Base-by-base conservation (phyloP, 2,329 filamentous ascomycete species). In the Neopestalotiopsis clavispora region DNA sequence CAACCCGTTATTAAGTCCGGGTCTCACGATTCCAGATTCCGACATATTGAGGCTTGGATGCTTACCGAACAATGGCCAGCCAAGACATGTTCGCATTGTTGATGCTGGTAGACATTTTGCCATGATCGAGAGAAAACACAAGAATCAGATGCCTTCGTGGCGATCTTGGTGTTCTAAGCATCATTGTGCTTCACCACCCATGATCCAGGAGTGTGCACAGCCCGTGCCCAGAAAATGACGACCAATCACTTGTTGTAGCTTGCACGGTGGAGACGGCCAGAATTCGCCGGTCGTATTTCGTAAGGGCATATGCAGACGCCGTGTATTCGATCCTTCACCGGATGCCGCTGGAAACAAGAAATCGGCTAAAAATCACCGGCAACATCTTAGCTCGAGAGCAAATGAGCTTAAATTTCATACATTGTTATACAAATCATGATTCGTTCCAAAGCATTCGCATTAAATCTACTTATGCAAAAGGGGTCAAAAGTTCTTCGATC, bases 171-270 rank as follows among this genome's bases (percentile, higher is more conserved):
- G 61, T 56, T 61, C 28, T 61, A 68, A 52, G 56, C 61, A 68
- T 68, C 61, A 65, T 68, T 45, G n/a, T 14, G 30, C 58, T 23
- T 56, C 20, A 45, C 3, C 32, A 30, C 9, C 40, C 30, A 28
- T 17, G 32, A 32, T 40, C 1, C 63, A 10, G 13, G 42, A 40
- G 17, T 63, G 13, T 63, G 52, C 67, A 68, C 61, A 68, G 61
- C 67, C 67, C 12, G 10, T 49, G 67, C 67, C 67, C 52, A 68
- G 67, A 34, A 12, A 40, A n/a, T 30, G 30, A 13, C 64, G 14
- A 56, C 67, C 61, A 68, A 68, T 68, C 61, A 68, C 23, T 17
- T 13, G 45, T 7, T 23, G 12, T 30, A 59, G 52, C 5, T 5
- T 34, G 14, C 28, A 12, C 40, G 28, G 66, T 30, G 32, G 17